These are phyloP conservation scores for Pseudogymnoascus sp. DNA, from an alignment of 2,329 filamentous ascomycete genomes.

Conservation along the genomic window DNA sequence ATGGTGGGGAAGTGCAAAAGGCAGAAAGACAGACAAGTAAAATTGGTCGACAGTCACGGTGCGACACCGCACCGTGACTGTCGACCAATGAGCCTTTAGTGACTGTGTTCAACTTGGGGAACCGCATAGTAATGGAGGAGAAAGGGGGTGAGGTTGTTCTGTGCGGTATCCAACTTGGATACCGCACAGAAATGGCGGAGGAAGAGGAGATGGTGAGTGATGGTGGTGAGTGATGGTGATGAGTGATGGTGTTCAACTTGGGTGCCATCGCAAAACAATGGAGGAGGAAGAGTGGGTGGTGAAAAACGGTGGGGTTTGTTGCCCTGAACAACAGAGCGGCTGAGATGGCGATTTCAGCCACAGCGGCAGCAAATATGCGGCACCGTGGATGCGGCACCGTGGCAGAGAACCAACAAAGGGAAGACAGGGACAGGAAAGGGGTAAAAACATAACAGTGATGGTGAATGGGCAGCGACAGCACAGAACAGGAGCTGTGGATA, in stretches of 20 bases:
- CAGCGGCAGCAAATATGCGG: background rate
- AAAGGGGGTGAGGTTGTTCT: background rate
- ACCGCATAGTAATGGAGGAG: background rate
- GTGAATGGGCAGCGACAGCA: conserved; percentile 2
- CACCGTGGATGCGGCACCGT: background rate
- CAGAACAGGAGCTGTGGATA: background rate
- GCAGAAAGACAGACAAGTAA: background rate
- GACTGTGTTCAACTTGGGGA: too few relatives aligned
- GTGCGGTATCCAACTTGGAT: background rate
- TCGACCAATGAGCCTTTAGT: background rate
- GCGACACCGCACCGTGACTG: background rate
- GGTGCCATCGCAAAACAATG: too few relatives aligned
- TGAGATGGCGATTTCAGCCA: background rate
- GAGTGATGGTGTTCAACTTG: too few relatives aligned
- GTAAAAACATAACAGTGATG: background rate
- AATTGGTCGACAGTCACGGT: background rate
- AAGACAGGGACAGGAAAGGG: background rate
- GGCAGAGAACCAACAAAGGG: background rate
- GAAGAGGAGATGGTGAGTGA: background rate
- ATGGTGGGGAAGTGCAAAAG: background rate
- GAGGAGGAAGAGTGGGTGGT: too few relatives aligned
- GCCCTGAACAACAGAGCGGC: too few relatives aligned
- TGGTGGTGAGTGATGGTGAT: too few relatives aligned
- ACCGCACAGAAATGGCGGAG: background rate
- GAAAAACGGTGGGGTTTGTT: too few relatives aligned